A percentile compares a stretch with the other conserved stretches of the same genome.
phyloP scores from a whole-genome alignment of 208 protist species.

The Leishmania braziliensis region DNA sequence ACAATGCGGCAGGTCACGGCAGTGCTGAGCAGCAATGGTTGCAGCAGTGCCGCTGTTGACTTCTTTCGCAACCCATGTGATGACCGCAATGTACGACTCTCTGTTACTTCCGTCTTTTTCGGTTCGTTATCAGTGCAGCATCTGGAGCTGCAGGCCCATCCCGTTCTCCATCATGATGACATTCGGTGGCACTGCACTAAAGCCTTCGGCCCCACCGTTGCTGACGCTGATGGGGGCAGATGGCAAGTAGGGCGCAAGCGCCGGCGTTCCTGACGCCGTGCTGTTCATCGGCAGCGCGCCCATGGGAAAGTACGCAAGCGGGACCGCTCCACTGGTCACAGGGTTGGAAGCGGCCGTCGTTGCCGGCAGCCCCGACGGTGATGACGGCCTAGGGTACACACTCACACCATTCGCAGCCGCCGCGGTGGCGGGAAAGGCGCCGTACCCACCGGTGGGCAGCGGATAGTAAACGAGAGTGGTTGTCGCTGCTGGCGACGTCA shows the following conservation, averaged over 20 bases:
- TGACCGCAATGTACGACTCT: not conserved
- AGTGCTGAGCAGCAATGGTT: not conserved
- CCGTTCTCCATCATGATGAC: slow-evolving; percentile 9
- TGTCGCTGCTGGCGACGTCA: not conserved
- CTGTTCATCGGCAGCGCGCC: not conserved
- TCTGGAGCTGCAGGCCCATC: slow-evolving; percentile 20
- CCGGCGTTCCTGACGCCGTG: slow-evolving; percentile 1
- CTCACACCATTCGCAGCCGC: not conserved
- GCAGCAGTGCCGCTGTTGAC: not conserved
- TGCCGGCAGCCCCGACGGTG: not conserved
- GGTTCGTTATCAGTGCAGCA: slow-evolving; percentile 10
- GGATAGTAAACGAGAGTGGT: slow-evolving; percentile 26
- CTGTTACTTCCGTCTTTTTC: not conserved
- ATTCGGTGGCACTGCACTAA: slow-evolving; percentile 4
- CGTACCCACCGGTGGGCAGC: slow-evolving; percentile 9
- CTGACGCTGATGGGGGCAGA: not conserved
- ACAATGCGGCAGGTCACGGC: not conserved
- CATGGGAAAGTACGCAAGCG: slow-evolving; percentile 11
- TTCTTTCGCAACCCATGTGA: not conserved
- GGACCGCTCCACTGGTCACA: not conserved
- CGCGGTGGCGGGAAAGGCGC: not conserved
- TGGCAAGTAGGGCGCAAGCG: slow-evolving; percentile 8
- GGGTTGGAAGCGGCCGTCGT: not conserved
- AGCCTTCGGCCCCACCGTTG: not conserved
- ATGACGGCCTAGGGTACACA: not conserved